Conservation (phyloP, 1,139 yeast species). For the Magnusiomyces sp. region DNA sequence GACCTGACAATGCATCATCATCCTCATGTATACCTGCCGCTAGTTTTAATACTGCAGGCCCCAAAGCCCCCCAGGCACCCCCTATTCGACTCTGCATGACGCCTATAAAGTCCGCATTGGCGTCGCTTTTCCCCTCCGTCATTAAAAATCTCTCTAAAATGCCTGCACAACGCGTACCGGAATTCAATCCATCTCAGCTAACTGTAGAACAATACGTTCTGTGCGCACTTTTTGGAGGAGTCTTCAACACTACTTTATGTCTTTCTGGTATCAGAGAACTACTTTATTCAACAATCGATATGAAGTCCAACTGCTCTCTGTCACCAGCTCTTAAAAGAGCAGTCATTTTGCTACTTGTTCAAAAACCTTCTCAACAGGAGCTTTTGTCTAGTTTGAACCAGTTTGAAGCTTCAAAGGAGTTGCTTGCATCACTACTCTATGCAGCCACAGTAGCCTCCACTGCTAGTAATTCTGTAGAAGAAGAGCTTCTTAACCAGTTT, state of each 20-base stretch:
- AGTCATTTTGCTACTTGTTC: not conserved
- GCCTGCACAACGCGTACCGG: conserved; percentile 11
- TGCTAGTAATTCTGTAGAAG: not conserved
- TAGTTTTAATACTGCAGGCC: not conserved
- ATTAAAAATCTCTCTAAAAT: conserved; percentile 8
- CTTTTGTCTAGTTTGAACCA: no score
- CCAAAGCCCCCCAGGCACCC: not conserved
- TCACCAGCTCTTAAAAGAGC: not conserved
- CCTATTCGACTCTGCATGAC: conserved; percentile 7
- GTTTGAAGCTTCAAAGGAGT: no score
- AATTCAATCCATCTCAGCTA: conserved; percentile 7
- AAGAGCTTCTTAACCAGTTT: not conserved
- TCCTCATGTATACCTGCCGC: not conserved
- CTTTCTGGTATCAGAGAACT: conserved; percentile 7
- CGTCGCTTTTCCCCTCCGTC: conserved; percentile 10
- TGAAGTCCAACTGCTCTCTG: no score
- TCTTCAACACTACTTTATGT: conserved; percentile 7
- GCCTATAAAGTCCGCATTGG: conserved; percentile 7
- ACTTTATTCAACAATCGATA: not conserved
- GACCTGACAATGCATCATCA: not conserved
- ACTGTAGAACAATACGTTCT: conserved; percentile 10
- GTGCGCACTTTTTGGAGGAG: conserved; percentile 13
- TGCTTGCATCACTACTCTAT: not conserved
- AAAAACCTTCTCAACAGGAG: not conserved
- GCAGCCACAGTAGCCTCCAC: not conserved